phyloP scores from a whole-genome alignment of 1,139 yeast species.

The Nakaseomyces bracarensis region DNA sequence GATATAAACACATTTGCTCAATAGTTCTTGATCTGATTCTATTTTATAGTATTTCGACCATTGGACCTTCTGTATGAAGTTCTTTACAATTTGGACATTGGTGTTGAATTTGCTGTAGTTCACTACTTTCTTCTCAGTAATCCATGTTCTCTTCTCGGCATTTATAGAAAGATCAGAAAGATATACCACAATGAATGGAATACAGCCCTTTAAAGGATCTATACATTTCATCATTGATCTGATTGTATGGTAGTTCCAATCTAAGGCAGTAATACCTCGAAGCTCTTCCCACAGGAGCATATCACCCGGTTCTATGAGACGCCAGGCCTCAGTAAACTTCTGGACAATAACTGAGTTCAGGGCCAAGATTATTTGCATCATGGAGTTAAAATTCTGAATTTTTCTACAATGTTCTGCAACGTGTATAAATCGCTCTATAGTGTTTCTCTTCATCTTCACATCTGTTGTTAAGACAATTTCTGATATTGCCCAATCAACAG shows the following conservation, averaged over 20 bases:
- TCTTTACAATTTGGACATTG: constrained; percentile 69
- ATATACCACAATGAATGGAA: constrained; percentile 84
- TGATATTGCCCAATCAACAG: constrained; percentile 88
- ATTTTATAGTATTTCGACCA: constrained; percentile 65
- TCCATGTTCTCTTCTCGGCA: constrained; percentile 48
- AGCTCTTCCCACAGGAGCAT: constrained; percentile 57
- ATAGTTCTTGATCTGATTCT: constrained; percentile 46
- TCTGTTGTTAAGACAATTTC: constrained; percentile 67
- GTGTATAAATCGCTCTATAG: constrained; percentile 75
- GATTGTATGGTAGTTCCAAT: constrained; percentile 56
- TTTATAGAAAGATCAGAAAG: constrained; percentile 76
- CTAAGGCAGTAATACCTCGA: constrained; percentile 56
- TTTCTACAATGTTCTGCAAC: constrained; percentile 64
- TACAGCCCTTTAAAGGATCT: constrained; percentile 68
- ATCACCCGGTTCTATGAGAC: constrained; percentile 44
- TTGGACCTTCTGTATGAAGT: constrained; percentile 73
- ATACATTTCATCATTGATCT: constrained; percentile 54
- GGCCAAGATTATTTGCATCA: constrained; percentile 81
- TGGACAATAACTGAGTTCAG: constrained; percentile 64
- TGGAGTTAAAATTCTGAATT: constrained; percentile 76
- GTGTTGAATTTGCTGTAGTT: constrained; percentile 75
- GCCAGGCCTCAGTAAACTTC: constrained; percentile 68
- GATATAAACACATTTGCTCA: constrained; percentile 78
- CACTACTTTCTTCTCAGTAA: constrained; percentile 38
- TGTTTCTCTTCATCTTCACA: constrained; percentile 49